A percentile compares a stretch with the other conserved stretches of the same genome.
phyloP scores from a whole-genome alignment of 305 asterid species.

The Solanum chacoense region DNA sequence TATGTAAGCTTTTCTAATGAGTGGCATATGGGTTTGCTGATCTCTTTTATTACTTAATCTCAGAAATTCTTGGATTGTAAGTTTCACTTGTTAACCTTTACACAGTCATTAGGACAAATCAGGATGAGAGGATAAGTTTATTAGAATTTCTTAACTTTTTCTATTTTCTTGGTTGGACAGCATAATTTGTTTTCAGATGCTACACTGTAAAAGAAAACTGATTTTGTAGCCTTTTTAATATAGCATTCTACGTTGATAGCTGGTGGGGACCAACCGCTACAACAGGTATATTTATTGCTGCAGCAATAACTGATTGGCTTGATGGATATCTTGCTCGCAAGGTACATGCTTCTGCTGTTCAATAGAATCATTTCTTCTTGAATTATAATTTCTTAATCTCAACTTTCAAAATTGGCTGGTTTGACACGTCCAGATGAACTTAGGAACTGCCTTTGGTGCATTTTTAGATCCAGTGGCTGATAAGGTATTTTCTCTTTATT shows the following conservation, averaged over 20 bases:
- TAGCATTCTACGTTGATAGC: conserved; percentile 77
- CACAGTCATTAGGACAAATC: neutral
- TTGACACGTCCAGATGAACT: conserved; percentile 58
- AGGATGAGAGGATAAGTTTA: neutral
- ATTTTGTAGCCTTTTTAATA: conserved; percentile 1
- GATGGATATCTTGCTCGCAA: conserved; percentile 93
- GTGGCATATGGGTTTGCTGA: neutral
- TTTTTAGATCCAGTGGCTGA: conserved; percentile 99
- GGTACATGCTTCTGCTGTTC: conserved; percentile 31
- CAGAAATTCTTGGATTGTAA: neutral
- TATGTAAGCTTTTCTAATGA: neutral
- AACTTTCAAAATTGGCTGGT: neutral
- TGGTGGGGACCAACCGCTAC: conserved; percentile 89
- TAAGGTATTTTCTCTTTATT: conserved; percentile 37
- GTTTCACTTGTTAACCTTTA: neutral
- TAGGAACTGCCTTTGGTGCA: conserved; percentile 91
- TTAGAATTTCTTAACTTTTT: neutral
- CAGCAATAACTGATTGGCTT: conserved; percentile 96
- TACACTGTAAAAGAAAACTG: neutral
- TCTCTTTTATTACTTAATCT: neutral
- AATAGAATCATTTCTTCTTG: neutral
- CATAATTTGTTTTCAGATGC: neutral
- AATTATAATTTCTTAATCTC: conserved; percentile 1
- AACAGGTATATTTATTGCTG: conserved; percentile 66
- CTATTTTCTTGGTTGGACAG: neutral